A percentile compares a stretch with the other conserved stretches of the same genome.
These are phyloP conservation scores for Buxus sempervirens DNA, from an alignment of 164 flowering plant genomes.

Conservation along the genomic window DNA sequence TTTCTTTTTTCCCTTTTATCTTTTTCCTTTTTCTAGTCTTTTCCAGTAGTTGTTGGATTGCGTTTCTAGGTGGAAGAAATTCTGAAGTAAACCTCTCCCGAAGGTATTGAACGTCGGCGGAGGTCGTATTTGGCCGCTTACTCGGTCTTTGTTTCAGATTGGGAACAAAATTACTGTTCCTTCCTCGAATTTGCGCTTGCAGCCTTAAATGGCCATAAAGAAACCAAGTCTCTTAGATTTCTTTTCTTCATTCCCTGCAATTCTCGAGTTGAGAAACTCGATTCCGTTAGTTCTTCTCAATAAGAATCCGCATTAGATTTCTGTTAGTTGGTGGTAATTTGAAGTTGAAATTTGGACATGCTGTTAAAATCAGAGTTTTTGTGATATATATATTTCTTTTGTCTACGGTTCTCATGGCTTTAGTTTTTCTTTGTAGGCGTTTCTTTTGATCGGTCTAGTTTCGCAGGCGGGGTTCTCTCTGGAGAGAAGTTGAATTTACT, in stretches of 20 bases:
- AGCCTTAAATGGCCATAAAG: neutral
- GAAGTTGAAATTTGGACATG: neutral
- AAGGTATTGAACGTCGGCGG: no score
- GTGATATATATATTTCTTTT: neutral
- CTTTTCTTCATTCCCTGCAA: neutral
- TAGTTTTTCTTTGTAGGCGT: neutral
- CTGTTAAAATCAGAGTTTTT: neutral
- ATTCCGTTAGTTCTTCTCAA: neutral
- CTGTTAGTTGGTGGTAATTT: neutral
- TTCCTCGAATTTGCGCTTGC: neutral
- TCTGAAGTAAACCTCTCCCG: no score
- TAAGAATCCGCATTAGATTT: neutral
- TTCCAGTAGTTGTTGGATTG: neutral
- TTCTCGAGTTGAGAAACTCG: neutral
- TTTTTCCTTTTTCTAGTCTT: neutral
- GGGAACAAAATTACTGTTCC: neutral
- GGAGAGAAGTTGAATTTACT: constrained; percentile 7
- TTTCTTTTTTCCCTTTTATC: no score
- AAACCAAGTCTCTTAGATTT: neutral
- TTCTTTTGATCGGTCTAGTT: neutral
- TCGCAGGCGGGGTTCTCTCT: neutral
- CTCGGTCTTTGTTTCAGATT: neutral
- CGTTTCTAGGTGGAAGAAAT: no score
- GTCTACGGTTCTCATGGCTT: neutral
- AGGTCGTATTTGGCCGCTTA: neutral